Percentiles rank a stretch among this genome's conserved stretches.
phyloP scores from a whole-genome alignment of 2,329 filamentous ascomycete species.

The Diaporthe capsici region DNA sequence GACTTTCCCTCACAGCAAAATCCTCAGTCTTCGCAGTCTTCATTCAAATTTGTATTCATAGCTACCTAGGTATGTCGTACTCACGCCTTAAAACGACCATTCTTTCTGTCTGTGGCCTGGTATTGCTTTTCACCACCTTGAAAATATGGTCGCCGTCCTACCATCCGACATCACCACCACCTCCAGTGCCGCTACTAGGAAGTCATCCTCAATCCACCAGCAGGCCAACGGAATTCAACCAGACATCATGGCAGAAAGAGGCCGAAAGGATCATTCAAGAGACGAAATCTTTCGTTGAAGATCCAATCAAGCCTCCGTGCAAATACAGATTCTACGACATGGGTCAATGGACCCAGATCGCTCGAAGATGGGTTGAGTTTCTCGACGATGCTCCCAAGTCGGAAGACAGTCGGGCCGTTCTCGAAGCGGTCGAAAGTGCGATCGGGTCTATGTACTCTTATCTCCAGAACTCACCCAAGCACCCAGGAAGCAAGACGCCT shows the following conservation, averaged over 20 bases:
- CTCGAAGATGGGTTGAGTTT: background rate
- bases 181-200: background rate
- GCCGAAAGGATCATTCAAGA: background rate
- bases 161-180: background rate
- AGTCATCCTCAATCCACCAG: background rate
- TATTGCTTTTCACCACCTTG: background rate
- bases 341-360: background rate
- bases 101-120: background rate
- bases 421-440: constrained; percentile 34
- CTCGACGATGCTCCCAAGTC: background rate
- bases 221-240: background rate
- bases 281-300: background rate
- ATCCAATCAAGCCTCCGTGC: background rate
- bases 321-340: background rate
- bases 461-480: constrained; percentile 52
- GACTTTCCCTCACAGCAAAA: background rate
- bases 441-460: constrained; percentile 53
- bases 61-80: background rate
- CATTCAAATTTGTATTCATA: background rate
- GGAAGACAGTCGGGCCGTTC: background rate
- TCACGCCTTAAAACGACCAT: background rate
- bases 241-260: background rate
- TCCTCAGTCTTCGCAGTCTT: background rate
- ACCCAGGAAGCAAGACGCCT: constrained; percentile 51
- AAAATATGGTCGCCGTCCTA: background rate